Evolutionary conservation across 257 asterid genomes (phyloP).

Genomic region (Solanum chilense): DNA sequence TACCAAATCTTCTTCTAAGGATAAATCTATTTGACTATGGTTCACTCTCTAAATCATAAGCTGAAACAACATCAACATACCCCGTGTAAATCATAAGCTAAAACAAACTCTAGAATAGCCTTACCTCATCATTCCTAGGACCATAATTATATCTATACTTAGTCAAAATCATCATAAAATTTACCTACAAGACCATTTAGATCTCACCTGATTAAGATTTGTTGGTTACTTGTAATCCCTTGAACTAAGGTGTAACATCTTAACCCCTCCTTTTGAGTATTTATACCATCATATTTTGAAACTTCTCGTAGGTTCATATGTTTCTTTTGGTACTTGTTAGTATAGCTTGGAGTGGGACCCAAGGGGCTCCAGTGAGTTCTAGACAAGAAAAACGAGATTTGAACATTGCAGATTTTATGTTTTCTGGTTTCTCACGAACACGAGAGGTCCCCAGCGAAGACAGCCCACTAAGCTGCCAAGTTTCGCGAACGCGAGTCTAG

Average conservation of each 20-base stretch:
- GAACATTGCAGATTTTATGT: background rate
- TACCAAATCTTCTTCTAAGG: background rate
- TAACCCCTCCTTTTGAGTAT: background rate
- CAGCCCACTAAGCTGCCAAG: background rate
- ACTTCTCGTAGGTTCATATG: background rate
- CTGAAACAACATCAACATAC: background rate
- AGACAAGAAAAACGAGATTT: background rate
- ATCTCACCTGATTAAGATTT: background rate
- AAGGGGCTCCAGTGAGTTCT: background rate
- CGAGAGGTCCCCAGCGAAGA: background rate
- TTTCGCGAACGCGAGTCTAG: background rate
- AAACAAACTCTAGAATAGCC: background rate
- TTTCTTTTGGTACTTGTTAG: background rate
- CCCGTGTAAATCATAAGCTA: background rate
- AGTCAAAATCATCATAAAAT: background rate
- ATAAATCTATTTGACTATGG: background rate
- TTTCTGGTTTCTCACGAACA: background rate
- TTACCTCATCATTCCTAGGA: background rate
- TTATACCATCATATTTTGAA: background rate
- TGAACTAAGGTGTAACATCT: background rate
- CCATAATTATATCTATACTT: background rate
- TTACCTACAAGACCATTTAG: background rate
- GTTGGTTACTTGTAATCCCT: background rate
- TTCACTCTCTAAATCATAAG: background rate
- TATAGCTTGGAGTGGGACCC: background rate